Base-by-base conservation (phyloP, 2,329 filamentous ascomycete species). In the Diaporthe citriasiana region DNA sequence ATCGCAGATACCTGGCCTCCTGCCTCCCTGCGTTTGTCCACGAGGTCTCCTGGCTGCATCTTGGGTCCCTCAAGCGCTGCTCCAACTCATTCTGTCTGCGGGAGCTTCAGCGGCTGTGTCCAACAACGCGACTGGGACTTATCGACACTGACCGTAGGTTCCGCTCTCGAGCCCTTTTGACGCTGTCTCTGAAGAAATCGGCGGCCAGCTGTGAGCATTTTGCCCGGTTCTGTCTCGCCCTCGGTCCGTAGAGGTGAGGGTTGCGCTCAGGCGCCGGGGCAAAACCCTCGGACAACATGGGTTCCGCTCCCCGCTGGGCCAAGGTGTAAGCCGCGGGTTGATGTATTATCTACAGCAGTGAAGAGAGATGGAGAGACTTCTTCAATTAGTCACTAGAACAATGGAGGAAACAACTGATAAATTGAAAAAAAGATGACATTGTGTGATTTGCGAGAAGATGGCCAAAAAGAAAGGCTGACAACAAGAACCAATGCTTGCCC, bases 161-260 rank as follows among this genome's bases (percentile, higher is more conserved):
- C 66, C 93, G 89, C 81, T 94, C 93, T 78, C 92, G 88, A 73
- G 93, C 93, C 78, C 93, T 89, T 83, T 93, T 91, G 51, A 95
- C 93, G 81, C 93, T 94, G 82, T 94, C 92, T 80, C 93, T 92
- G 87, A 95, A 95, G 85, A 94, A 94, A 73, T 92, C 91, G 72
- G 89, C 87, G 56, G 93, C 89, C 79, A 84, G 75, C 45, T 82
- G 80, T 22, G 80, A 78, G 75, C 84, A 85, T 65, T 81, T 82
- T 60, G 82, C 82, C 76, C 83, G 81, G 72, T 85, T 85, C 50
- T 83, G 82, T 35, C 82, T 80, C 22, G 83, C 80, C 17, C 80
- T 76, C 17, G 80, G 75, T 22, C 82, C 82, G 77, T 85, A 85
- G 70, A 91, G 90, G 76, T 92, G 90, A 1, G 91, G 90, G 80